Percentiles rank a stretch among this genome's conserved stretches.
Conservation (phyloP, 441 rosid genomes). For the Mallotus japonicus region DNA sequence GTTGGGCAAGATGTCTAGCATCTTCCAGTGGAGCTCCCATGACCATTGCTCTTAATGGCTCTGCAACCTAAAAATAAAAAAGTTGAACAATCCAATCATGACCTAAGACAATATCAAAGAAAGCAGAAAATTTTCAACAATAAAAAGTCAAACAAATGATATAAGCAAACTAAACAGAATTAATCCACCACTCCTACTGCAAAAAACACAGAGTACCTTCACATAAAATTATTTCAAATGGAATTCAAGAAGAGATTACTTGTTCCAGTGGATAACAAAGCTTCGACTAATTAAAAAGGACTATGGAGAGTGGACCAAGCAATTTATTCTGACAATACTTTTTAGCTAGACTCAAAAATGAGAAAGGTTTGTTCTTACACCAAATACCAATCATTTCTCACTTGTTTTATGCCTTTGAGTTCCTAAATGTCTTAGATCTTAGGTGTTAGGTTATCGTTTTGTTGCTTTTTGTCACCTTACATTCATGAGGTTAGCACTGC, state of each 20-base stretch:
- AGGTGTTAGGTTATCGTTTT: no score
- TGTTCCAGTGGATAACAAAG: not conserved
- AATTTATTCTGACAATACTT: no score
- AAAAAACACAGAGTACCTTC: not conserved
- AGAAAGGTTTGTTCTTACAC: no score
- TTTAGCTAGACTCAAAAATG: no score
- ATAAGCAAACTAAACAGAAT: not conserved
- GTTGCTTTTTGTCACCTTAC: no score
- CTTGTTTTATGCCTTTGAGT: no score
- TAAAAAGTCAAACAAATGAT: not conserved
- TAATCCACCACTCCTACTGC: not conserved
- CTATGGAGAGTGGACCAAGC: no score
- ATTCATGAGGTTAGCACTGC: no score
- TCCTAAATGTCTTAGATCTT: no score
- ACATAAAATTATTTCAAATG: not conserved
- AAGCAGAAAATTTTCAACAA: not conserved
- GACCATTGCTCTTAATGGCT: conserved; percentile 89
- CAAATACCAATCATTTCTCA: no score
- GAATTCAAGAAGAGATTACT: not conserved
- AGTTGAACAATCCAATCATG: conserved; percentile 23
- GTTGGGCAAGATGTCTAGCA: conserved; percentile 92
- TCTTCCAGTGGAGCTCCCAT: conserved; percentile 92
- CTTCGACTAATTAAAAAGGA: not conserved
- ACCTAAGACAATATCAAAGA: not conserved
- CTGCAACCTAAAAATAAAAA: conserved; percentile 65